These are phyloP conservation scores for Penicillium diatomitis DNA, from an alignment of 495 filamentous ascomycete species.

Conservation along the genomic window DNA sequence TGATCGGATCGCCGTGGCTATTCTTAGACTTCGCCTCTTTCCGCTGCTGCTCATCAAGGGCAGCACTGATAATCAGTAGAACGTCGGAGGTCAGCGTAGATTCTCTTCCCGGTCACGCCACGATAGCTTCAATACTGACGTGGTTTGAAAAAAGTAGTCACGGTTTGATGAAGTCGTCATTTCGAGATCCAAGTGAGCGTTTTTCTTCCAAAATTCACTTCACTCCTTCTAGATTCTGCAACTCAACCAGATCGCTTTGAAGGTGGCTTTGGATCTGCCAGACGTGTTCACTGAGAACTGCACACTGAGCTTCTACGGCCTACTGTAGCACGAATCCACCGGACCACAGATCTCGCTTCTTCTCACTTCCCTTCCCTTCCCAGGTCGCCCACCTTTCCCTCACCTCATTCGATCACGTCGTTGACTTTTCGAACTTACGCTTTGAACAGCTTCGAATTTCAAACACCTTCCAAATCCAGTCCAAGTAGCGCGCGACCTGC, in stretches of 20 bases:
- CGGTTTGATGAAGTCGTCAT: slow-evolving; percentile 61
- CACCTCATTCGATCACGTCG: not conserved
- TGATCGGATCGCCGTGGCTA: slow-evolving; percentile 71
- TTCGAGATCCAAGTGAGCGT: not conserved
- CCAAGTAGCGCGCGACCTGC: slow-evolving; percentile 25
- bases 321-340: slow-evolving; percentile 31
- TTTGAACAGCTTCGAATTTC: not conserved
- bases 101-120: not conserved
- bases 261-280: slow-evolving; percentile 3
- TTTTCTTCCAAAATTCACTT: not conserved
- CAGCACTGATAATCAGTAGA: slow-evolving; percentile 41
- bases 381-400: slow-evolving; percentile 7
- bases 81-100: slow-evolving; percentile 4
- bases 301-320: slow-evolving; percentile 27
- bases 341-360: slow-evolving; percentile 25
- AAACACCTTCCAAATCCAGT: slow-evolving; percentile 7
- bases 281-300: slow-evolving; percentile 18
- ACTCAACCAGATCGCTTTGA: too few species aligned
- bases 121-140: slow-evolving; percentile 17
- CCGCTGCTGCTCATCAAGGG: slow-evolving; percentile 61
- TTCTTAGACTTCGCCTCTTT: slow-evolving; percentile 75
- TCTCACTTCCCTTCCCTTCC: slow-evolving; percentile 21
- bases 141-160: slow-evolving; percentile 83
- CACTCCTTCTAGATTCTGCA: not conserved
- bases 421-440: slow-evolving; percentile 9